Conservation (phyloP, 106 monocot species). For the Posidonia australis region DNA sequence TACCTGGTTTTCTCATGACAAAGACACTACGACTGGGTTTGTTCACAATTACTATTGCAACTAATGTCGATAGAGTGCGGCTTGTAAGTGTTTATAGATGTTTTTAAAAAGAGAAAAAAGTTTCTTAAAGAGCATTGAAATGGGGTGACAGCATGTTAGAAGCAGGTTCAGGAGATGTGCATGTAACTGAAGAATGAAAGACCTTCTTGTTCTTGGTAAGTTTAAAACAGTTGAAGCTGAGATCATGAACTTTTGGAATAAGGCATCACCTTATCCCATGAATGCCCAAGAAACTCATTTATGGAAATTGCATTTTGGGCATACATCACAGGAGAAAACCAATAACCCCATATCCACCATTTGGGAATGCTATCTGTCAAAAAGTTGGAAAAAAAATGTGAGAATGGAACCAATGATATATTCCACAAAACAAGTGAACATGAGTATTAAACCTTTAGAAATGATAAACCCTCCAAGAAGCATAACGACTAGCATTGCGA, state of each 20-base stretch:
- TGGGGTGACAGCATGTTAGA: no score
- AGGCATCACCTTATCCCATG: conserved; percentile 81
- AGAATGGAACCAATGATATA: background rate
- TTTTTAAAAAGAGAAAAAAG: no score
- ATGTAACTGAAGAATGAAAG: no score
- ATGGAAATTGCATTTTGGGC: conserved; percentile 94
- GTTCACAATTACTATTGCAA: no score
- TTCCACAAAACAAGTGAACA: background rate
- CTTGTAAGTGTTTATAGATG: no score
- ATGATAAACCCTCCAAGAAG: conserved; percentile 98
- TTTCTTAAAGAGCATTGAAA: no score
- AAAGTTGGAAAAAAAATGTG: conserved; percentile 3
- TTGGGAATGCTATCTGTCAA: conserved; percentile 72
- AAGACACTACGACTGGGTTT: no score
- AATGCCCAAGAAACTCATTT: conserved; percentile 95
- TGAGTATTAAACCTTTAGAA: conserved; percentile 51
- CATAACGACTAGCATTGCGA: conserved; percentile 92
- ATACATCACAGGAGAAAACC: conserved; percentile 99
- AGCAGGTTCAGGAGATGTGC: no score
- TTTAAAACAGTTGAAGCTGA: background rate
- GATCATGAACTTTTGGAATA: background rate
- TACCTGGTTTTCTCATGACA: no score
- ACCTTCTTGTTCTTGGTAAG: background rate
- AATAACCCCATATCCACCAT: conserved; percentile 99
- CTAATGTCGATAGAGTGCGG: no score